Conservation (phyloP, 106 monocot genomes). For the Chionographis japonica region DNA sequence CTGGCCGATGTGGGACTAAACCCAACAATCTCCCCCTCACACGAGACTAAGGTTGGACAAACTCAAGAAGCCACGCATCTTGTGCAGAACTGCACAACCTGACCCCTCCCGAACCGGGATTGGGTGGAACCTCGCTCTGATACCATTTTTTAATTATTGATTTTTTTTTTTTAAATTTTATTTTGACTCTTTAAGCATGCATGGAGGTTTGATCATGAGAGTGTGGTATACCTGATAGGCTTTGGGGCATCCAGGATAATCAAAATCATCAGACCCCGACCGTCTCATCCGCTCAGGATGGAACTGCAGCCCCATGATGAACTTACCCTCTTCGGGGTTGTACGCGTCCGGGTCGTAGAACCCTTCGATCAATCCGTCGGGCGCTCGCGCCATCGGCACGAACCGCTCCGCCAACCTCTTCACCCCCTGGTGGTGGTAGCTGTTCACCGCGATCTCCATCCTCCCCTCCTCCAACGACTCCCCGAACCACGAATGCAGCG, state of each 20-base stretch:
- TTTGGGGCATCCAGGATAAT: constrained; percentile 77
- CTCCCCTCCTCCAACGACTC: constrained; percentile 35
- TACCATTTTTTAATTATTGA: too few species aligned
- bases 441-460: constrained; percentile 79
- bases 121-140: too few species aligned
- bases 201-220: too few species aligned
- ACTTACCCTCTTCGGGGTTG: constrained; percentile 76
- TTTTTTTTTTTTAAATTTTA: too few species aligned
- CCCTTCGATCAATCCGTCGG: constrained; percentile 75
- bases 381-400: constrained; percentile 63
- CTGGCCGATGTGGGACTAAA: too few species aligned
- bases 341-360: constrained; percentile 81
- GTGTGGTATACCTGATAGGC: constrained; percentile 74
- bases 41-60: too few species aligned
- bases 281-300: constrained; percentile 91
- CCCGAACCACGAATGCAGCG: constrained; percentile 58
- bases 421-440: constrained; percentile 95
- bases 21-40: too few species aligned
- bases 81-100: too few species aligned
- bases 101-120: too few species aligned
- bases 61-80: too few species aligned
- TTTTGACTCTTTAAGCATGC: too few species aligned
- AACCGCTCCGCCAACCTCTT: constrained; percentile 76
- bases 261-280: constrained; percentile 51
- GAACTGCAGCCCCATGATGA: constrained; percentile 89